These are phyloP conservation scores for Boletus vermiculosoides DNA, from an alignment of 768 basidiomycete genomes.

Conservation along the genomic window DNA sequence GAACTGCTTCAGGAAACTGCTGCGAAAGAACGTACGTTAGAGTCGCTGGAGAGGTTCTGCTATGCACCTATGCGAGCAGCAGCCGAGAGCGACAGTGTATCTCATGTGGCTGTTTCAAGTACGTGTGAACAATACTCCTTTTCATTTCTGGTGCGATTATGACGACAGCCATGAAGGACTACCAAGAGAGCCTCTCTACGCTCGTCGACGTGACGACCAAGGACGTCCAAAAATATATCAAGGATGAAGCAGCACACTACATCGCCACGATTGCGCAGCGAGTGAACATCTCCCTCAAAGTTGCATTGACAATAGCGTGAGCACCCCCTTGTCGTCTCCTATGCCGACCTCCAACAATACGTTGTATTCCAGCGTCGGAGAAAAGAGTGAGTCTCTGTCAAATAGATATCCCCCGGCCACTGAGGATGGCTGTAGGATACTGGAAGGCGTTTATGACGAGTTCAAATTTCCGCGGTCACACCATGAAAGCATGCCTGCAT, in stretches of 20 bases:
- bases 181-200: not conserved
- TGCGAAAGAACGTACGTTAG: not conserved
- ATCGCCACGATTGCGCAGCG: not conserved
- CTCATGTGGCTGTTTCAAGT: constrained; percentile 6
- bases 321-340: not conserved
- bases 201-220: not conserved
- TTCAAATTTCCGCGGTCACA: not conserved
- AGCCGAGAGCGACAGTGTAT: not conserved
- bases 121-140: not conserved
- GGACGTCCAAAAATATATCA: not conserved
- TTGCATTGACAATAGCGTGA: not conserved
- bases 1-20: not conserved
- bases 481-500: not conserved
- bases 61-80: not conserved
- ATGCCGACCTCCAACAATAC: not conserved
- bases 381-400: not conserved
- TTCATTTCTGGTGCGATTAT: not conserved
- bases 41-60: not conserved
- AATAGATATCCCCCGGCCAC: not conserved
- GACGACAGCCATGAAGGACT: not conserved
- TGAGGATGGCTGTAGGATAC: not conserved
- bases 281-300: not conserved
- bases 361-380: not conserved
- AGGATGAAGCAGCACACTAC: not conserved
- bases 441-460: not conserved